Percentiles rank a stretch among this genome's conserved stretches.
Evolutionary conservation across 2,329 filamentous ascomycete species (phyloP).

Genomic region (Fusarium tricinctum): DNA sequence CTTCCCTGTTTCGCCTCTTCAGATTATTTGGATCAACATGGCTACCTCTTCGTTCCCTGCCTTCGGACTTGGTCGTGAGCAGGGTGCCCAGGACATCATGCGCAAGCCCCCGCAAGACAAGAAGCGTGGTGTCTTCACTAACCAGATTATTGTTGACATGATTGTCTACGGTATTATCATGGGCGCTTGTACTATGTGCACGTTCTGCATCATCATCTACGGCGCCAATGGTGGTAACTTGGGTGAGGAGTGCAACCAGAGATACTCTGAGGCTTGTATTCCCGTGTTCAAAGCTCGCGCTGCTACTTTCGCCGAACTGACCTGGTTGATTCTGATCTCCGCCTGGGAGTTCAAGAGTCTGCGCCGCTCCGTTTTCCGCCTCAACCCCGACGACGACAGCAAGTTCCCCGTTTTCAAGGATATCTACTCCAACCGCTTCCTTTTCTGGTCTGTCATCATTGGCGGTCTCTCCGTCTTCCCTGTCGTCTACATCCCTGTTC

Average conservation of each 20-base stretch:
- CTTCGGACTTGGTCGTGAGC: slow-evolving; percentile 87
- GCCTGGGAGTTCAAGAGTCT: slow-evolving; percentile 85
- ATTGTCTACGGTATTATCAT: slow-evolving; percentile 84
- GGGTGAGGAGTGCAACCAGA: slow-evolving; percentile 73
- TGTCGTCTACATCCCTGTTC: slow-evolving; percentile 78
- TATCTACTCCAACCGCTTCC: slow-evolving; percentile 77
- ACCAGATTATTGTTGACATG: slow-evolving; percentile 84
- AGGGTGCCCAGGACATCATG: slow-evolving; percentile 82
- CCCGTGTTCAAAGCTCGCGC: slow-evolving; percentile 78
- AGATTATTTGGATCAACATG: slow-evolving; percentile 97
- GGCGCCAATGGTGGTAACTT: slow-evolving; percentile 69
- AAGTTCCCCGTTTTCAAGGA: slow-evolving; percentile 71
- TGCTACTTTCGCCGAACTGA: slow-evolving; percentile 79
- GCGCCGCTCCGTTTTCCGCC: slow-evolving; percentile 77
- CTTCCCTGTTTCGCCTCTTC: slow-evolving; percentile 86
- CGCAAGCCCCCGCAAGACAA: slow-evolving; percentile 81
- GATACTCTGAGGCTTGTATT: slow-evolving; percentile 67
- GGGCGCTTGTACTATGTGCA: slow-evolving; percentile 74
- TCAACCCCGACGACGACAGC: slow-evolving; percentile 67
- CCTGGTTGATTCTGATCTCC: slow-evolving; percentile 79
- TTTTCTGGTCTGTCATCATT: slow-evolving; percentile 75
- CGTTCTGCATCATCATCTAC: slow-evolving; percentile 76
- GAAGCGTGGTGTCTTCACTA: slow-evolving; percentile 79
- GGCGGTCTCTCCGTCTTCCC: slow-evolving; percentile 75
- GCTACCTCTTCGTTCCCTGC: slow-evolving; percentile 89